Base-by-base conservation (phyloP, 192 early-diverging fungal species). In the Umbelopsis isabellina region DNA sequence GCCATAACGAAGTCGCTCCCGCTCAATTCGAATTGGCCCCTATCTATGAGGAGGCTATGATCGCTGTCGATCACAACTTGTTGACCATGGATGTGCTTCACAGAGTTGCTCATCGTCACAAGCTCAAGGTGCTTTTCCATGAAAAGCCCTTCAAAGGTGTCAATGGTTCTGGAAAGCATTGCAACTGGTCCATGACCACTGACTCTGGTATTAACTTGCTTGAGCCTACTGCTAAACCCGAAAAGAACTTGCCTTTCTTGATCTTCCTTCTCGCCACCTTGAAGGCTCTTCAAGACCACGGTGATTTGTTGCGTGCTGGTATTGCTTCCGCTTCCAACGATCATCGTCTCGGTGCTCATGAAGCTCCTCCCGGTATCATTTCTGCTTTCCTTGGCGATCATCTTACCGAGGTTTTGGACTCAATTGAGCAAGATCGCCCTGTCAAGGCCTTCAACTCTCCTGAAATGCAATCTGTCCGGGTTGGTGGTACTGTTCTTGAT, bases 71-170 rank as follows among this genome's bases (percentile, higher is more conserved):
- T 87, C 97, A 99, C 91, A 99, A 99, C 88, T 80, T 99, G 85
- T 86, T 97, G 79, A 92, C 93, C 76, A 99, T 99, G 97, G 94
- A 97, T 83, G 89, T 95, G 64, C 85, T 97, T 70, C 94, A 96
- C 91, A 92, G 92, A 84, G 95, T 99, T 48, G 94, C 97, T 37
- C 95, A 99, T 88, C 89, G 93, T 73, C 93, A 99, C 89, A 93
- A 93, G 84, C 89, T 99, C 77, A 94, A 95, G 87, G 91, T 91
- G 66, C 88, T 99, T 64, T 99, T 91, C 91, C 97, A 99, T 89
- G 97, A 99, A 88, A 99, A 99, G 88, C 97, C 97, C 41, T 99
- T 96, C 88, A 94, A 95, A 84, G 95, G 97, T 73, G 85, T 99
- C 82, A 99, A 99, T 85, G 97, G 97, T 48, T 94, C 92, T 37